These are phyloP conservation scores for Citrus australasica DNA, from an alignment of 345 rosid species.

Conservation along the genomic window DNA sequence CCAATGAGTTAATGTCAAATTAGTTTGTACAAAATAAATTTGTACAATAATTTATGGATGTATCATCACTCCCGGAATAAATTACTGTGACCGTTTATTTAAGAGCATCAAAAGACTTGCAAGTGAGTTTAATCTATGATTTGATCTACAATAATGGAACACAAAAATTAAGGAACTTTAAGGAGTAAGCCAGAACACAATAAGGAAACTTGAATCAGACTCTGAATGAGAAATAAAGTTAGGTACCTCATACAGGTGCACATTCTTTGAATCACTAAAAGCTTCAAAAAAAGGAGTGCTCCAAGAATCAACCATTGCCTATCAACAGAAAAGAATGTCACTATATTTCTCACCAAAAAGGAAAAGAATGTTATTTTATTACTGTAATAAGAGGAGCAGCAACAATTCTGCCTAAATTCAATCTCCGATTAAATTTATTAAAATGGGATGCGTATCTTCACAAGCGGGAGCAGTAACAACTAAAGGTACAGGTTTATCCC, in stretches of 20 bases:
- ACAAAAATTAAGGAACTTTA: neutral
- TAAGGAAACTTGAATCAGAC: neutral
- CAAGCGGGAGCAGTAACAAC: neutral
- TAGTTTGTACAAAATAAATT: too few species aligned
- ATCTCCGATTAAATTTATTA: neutral
- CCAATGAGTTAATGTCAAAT: too few species aligned
- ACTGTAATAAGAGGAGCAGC: neutral
- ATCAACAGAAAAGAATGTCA: slow-evolving; percentile 16
- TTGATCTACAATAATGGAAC: neutral
- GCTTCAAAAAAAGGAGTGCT: slow-evolving; percentile 60
- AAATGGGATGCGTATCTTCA: neutral
- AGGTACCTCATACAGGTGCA: slow-evolving; percentile 78
- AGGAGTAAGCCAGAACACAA: neutral
- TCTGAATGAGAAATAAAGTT: slow-evolving; percentile 5
- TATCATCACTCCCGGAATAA: neutral
- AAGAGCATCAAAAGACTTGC: neutral
- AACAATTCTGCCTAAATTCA: neutral
- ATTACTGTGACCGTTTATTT: neutral
- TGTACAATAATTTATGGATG: too few species aligned
- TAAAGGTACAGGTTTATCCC: neutral
- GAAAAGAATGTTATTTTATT: neutral
- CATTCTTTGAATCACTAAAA: slow-evolving; percentile 48
- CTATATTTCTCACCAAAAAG: neutral
- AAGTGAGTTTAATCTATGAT: neutral
- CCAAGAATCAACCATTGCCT: slow-evolving; percentile 91